Conservation (phyloP, 2,329 filamentous ascomycete genomes). For the Xylariaceae sp. region DNA sequence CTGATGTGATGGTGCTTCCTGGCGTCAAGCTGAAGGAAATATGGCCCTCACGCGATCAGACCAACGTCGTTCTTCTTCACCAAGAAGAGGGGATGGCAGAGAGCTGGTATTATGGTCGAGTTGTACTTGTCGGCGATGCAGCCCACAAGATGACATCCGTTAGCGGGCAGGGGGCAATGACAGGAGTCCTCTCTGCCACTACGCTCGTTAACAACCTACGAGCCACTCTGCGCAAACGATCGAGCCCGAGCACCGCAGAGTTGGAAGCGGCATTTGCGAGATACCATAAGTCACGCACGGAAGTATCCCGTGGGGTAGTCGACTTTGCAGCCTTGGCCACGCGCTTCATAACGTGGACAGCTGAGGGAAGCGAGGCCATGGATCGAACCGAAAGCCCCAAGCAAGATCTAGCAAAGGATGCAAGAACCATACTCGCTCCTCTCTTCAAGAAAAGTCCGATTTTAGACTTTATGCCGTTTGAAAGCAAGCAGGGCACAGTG, state of each 20-base stretch:
- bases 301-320: not conserved
- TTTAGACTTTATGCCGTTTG: conserved; percentile 31
- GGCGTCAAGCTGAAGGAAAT: conserved; percentile 28
- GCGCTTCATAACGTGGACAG: conserved; percentile 16
- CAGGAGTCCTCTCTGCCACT: conserved; percentile 20
- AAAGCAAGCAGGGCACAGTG: conserved; percentile 19
- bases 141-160: conserved; percentile 40
- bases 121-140: conserved; percentile 46
- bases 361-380: not conserved
- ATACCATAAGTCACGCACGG: conserved; percentile 22
- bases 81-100: conserved; percentile 31
- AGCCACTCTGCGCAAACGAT: conserved; percentile 6
- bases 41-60: conserved; percentile 21
- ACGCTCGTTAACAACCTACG: conserved; percentile 28
- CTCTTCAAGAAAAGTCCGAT: conserved; percentile 15
- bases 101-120: conserved; percentile 37
- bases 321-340: not conserved
- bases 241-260: conserved; percentile 12
- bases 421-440: not conserved
- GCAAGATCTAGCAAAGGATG: not conserved
- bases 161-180: conserved; percentile 26
- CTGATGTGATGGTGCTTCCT: conserved; percentile 26
- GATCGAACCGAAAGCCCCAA: conserved; percentile 1
- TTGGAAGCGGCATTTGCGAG: conserved; percentile 24
- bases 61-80: conserved; percentile 11